These are phyloP conservation scores for Gossypium schwendimanii DNA, from an alignment of 441 rosid species.

Conservation along the genomic window DNA sequence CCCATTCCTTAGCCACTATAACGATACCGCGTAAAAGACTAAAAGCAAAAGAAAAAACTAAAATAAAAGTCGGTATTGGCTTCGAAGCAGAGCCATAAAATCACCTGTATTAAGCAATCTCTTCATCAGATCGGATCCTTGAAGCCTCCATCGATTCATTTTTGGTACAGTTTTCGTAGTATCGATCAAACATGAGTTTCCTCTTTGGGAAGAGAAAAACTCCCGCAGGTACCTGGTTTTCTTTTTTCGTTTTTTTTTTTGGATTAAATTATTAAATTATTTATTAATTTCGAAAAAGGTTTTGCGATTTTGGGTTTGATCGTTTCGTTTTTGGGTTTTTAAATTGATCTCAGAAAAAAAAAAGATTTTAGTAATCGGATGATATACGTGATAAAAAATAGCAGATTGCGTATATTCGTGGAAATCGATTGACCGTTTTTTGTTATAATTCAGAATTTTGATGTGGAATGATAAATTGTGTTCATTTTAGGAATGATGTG, in stretches of 20 bases:
- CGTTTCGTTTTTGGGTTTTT: background rate
- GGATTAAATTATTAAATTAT: background rate
- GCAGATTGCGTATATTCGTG: background rate
- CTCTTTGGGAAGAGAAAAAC: constrained; percentile 81
- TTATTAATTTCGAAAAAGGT: background rate
- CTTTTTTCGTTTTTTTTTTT: background rate
- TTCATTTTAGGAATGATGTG: background rate
- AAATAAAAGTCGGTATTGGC: background rate
- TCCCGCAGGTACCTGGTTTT: constrained; percentile 56
- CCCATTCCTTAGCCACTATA: constrained; percentile 12
- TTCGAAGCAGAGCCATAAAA: background rate
- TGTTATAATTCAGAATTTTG: background rate
- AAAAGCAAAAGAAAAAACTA: background rate
- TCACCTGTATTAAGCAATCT: constrained; percentile 5
- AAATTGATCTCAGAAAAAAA: background rate
- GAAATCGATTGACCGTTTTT: background rate
- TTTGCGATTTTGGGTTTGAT: constrained; percentile 20
- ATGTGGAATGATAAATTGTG: background rate
- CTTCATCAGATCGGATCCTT: constrained; percentile 4
- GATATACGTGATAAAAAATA: background rate
- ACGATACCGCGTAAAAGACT: constrained; percentile 7
- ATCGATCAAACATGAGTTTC: constrained; percentile 57
- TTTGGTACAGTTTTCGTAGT: background rate
- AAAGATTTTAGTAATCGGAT: background rate
- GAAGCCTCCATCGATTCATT: background rate